These are phyloP conservation scores for Cymbopogon flexuosus DNA, from an alignment of 202 grass and related monocot species.

Conservation along the genomic window DNA sequence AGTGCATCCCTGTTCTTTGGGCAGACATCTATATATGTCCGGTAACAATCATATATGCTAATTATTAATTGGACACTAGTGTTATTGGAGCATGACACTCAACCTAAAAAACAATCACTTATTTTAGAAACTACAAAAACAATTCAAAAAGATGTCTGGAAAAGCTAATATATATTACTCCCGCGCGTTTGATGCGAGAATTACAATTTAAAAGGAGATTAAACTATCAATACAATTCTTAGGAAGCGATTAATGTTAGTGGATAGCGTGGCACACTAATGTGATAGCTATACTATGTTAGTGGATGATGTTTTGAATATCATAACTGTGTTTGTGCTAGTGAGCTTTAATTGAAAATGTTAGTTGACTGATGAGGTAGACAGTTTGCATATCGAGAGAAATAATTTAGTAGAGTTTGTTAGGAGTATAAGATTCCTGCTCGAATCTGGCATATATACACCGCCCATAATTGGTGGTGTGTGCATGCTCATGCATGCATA, in stretches of 20 bases:
- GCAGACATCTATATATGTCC: background rate
- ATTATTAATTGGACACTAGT: background rate
- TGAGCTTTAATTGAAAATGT: too few relatives aligned
- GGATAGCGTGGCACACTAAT: too few relatives aligned
- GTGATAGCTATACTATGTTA: too few relatives aligned
- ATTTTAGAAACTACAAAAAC: background rate
- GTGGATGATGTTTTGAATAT: too few relatives aligned
- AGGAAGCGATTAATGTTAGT: too few relatives aligned
- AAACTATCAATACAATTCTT: too few relatives aligned
- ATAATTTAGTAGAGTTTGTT: too few relatives aligned
- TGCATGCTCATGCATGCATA: background rate
- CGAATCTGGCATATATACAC: background rate
- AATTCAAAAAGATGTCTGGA: background rate
- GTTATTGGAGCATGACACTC: conserved; percentile 12
- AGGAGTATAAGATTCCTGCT: conserved; percentile 1
- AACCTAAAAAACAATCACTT: background rate
- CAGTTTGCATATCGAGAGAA: too few relatives aligned
- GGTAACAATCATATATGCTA: background rate
- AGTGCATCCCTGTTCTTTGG: conserved; percentile 27
- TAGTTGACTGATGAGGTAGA: too few relatives aligned
- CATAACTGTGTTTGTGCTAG: too few relatives aligned
- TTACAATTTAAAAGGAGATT: too few relatives aligned
- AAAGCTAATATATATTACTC: conserved; percentile 26
- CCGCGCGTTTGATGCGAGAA: too few relatives aligned
- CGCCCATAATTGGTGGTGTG: background rate